Base-by-base conservation (phyloP, 2,329 filamentous ascomycete species). In the Trichoderma lentiforme region DNA sequence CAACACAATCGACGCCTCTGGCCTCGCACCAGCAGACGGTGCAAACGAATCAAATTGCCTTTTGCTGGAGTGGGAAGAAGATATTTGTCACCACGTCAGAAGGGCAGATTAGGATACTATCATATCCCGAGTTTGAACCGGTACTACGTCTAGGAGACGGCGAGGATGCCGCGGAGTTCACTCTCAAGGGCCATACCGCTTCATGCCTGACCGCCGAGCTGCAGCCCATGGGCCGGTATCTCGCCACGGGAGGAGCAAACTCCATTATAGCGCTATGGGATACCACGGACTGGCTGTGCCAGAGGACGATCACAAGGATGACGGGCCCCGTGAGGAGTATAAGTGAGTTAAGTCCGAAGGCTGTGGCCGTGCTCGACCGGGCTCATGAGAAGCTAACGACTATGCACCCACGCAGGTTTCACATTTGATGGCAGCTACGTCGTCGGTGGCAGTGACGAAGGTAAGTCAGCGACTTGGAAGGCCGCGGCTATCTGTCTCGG, bases 241-340 rank as follows among this genome's bases (percentile, higher is more conserved):
- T 95, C 58, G 93, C 93, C 0, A 92, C 92, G 0, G 93, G 92
- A 34, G 92, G 92, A 11, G 89, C 90, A 11, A 93, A 95, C 77
- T 92, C 91, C 1, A 87, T 93, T 65, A 91, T 95, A 75, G 86
- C 91, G 6, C 83, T 95, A 3, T 95, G 92, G 91, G 92, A 95
- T 77, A 94, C 92, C 4, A 86, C 86, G 53, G 90, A 93, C 75
- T 94, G 92, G 91, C 89, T 93, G 71, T 94, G 92, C 78, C 87
- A 91, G 77, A 87, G 90, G 73, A 93, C 92, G 1, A 84, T 94
- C 56, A 89, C 89, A 43, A 86, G 88, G 76, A 91, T 93, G 83
- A 86, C 87, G 11, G 91, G 91, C 1, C 89, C 92, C 3, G 90
- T 95, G 32, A 87, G 89, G 77, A 92, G 88, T 78, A 85, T 95